Base-by-base conservation (phyloP, 805 yeast species). In the Metschnikowia aberdeeniae region DNA sequence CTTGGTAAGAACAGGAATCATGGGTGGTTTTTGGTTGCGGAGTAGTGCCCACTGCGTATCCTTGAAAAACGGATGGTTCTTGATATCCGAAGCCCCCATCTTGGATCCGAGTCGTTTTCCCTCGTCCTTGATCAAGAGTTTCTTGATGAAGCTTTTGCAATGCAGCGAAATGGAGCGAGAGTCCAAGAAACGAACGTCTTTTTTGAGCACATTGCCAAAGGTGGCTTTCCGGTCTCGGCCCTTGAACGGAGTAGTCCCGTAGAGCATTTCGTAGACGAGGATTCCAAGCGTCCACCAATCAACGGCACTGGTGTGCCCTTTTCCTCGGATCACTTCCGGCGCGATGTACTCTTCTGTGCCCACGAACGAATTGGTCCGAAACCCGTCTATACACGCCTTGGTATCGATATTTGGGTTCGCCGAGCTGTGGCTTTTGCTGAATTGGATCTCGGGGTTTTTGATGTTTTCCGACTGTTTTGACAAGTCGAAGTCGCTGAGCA, bases 241-340 rank as follows among this genome's bases (percentile, higher is more conserved):
- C 67, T 93, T 93, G 68, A 92, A 93, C 1, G 99, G 99, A 0
- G 99, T 93, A 7, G 89, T 86, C 1, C 98, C 98, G 64, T 81
- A 90, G 19, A 93, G 68, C 99, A 93, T 93, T 61, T 93, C 99
- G 64, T 81, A 95, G 20, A 89, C 72, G 57, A 93, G 75, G 17
- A 93, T 89, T 3, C 99, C 99, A 53, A 93, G 70, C 0, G 99
- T 93, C 99, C 99, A 93, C 99, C 99, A 93, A 64, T 93, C 99
- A 13, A 93, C 99, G 0, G 98, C 97, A 6, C 92, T 84, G 1
- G 98, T 92, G 58, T 93, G 99, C 1, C 99, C 99, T 56, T 90
- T 87, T 1, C 98, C 98, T 62, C 93, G 74, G 44, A 93, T 93
- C 4, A 93, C 99, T 60, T 93, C 99, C 0, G 99, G 99, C 0